Percentiles rank a stretch among this genome's conserved stretches.
phyloP scores from a whole-genome alignment of 179 eudicot species.

The Beta corolliflora region DNA sequence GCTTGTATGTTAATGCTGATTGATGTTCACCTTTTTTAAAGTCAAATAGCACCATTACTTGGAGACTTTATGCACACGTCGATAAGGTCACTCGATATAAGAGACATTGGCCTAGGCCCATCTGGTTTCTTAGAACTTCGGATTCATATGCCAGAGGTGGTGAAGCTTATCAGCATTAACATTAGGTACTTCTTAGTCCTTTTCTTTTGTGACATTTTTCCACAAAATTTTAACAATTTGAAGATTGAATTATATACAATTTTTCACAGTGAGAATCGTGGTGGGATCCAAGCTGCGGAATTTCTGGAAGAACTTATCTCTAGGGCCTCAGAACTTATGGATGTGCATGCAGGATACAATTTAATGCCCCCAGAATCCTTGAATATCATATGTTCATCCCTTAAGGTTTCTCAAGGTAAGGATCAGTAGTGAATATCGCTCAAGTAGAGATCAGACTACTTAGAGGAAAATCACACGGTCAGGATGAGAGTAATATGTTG shows the following conservation, averaged over 20 bases:
- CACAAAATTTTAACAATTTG: not conserved
- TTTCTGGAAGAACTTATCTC: constrained; percentile 62
- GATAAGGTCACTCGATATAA: constrained; percentile 56
- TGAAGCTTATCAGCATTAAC: constrained; percentile 51
- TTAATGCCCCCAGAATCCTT: constrained; percentile 74
- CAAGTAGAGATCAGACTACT: not conserved
- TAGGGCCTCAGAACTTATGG: constrained; percentile 56
- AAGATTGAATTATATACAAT: constrained; percentile 12
- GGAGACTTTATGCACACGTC: constrained; percentile 70
- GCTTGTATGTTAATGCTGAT: constrained; percentile 9
- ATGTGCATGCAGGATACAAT: constrained; percentile 65
- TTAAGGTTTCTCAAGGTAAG: constrained; percentile 62
- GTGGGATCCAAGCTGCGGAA: constrained; percentile 70
- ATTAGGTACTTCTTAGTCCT: constrained; percentile 55
- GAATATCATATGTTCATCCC: constrained; percentile 50
- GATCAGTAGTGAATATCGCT: not conserved
- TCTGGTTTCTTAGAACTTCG: constrained; percentile 64
- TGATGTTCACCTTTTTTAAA: constrained; percentile 26
- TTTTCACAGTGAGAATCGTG: constrained; percentile 70
- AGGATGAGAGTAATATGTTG: too few relatives aligned
- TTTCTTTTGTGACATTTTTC: not conserved
- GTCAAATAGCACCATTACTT: constrained; percentile 63
- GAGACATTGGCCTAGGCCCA: constrained; percentile 71
- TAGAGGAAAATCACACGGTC: too few relatives aligned
- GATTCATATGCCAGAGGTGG: constrained; percentile 40